Conservation (phyloP, 2,329 filamentous ascomycete species). For the Zasmidium citrigriseum region DNA sequence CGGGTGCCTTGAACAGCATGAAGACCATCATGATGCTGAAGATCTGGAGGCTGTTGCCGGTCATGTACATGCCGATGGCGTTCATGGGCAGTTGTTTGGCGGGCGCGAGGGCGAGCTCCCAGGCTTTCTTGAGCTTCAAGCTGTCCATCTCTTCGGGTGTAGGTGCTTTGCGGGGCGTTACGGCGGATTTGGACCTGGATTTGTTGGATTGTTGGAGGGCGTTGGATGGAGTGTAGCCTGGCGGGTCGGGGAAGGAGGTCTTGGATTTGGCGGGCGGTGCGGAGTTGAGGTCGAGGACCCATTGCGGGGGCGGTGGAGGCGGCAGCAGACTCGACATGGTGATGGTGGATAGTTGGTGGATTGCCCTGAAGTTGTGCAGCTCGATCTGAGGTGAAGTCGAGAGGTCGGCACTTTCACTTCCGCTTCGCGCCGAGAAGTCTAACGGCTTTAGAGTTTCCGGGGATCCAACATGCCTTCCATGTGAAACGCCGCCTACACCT, state of each 20-base stretch:
- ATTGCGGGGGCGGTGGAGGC: slow-evolving; percentile 64
- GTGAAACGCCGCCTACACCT: background rate
- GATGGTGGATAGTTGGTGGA: background rate
- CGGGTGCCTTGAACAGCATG: slow-evolving; percentile 96
- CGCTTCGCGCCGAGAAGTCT: background rate
- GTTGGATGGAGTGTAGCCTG: slow-evolving; percentile 68
- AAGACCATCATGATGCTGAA: slow-evolving; percentile 99
- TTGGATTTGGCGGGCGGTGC: slow-evolving; percentile 68
- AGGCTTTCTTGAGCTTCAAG: slow-evolving; percentile 96
- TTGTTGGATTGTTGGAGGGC: slow-evolving; percentile 19
- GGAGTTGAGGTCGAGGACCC: slow-evolving; percentile 78
- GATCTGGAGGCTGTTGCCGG: slow-evolving; percentile 95
- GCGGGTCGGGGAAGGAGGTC: slow-evolving; percentile 75
- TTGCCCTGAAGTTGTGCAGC: background rate
- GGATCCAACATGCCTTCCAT: background rate
- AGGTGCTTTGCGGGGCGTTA: slow-evolving; percentile 62
- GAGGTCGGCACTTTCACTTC: background rate
- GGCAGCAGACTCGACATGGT: slow-evolving; percentile 32
- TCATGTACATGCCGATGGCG: slow-evolving; percentile 99
- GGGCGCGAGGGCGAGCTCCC: slow-evolving; percentile 92
- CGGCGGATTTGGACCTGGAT: slow-evolving; percentile 23
- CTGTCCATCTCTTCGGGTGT: slow-evolving; percentile 87
- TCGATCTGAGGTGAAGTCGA: background rate
- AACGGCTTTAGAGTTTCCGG: background rate
- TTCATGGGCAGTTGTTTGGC: slow-evolving; percentile 97